Evolutionary conservation across 345 rosid genomes (phyloP).

Genomic region (Lepidium aucheri): DNA sequence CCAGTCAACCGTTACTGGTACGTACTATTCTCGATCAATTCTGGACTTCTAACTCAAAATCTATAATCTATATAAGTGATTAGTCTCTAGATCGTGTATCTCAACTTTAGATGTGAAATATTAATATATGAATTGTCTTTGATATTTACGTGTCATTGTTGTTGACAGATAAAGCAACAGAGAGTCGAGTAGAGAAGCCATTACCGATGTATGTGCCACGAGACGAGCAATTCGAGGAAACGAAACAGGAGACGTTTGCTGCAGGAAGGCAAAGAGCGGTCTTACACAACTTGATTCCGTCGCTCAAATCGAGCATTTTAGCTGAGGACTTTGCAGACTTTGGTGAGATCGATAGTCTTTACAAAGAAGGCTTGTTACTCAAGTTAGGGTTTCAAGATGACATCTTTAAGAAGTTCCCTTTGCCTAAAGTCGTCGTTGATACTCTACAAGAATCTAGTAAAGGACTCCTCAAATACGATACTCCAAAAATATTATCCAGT

Average conservation of each 20-base stretch:
- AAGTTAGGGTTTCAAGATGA: conserved; percentile 75
- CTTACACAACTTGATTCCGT: conserved; percentile 72
- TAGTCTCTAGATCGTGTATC: no score
- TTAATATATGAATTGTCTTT: neutral
- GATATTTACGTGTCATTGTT: neutral
- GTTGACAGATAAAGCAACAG: conserved; percentile 33
- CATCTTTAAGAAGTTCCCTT: conserved; percentile 52
- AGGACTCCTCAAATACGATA: conserved; percentile 73
- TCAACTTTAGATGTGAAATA: no score
- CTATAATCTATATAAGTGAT: no score
- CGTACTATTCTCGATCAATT: neutral
- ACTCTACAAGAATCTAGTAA: conserved; percentile 54
- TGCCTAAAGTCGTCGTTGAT: conserved; percentile 47
- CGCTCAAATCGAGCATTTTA: conserved; percentile 65
- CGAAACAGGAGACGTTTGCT: conserved; percentile 50
- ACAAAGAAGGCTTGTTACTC: conserved; percentile 81
- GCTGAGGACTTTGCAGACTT: conserved; percentile 56
- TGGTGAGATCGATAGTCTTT: conserved; percentile 72
- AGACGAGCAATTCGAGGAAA: conserved; percentile 93
- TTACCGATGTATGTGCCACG: conserved; percentile 82
- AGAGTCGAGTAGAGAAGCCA: conserved; percentile 92
- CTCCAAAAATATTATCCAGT: conserved; percentile 80
- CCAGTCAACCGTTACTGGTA: conserved; percentile 41
- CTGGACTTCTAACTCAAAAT: no score
- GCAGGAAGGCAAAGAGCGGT: conserved; percentile 66